A percentile compares a stretch with the other conserved stretches of the same genome.
Evolutionary conservation across 306 rosid genomes (phyloP).

Genomic region (Ceratonia siliqua): DNA sequence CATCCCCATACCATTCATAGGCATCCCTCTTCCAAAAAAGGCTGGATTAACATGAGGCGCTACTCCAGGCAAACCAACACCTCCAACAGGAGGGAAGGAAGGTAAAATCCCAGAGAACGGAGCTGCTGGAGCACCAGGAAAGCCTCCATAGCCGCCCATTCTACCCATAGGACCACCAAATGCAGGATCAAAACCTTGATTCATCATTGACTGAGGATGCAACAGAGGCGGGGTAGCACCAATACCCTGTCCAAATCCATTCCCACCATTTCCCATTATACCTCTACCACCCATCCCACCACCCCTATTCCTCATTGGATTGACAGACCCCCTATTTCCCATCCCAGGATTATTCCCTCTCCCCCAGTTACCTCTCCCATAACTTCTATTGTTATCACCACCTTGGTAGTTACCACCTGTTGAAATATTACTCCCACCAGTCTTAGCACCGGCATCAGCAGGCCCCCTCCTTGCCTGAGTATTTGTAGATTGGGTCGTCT

Average conservation of each 20-base stretch:
- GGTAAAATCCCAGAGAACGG: constrained; percentile 87
- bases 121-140: constrained; percentile 87
- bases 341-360: constrained; percentile 77
- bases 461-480: constrained; percentile 70
- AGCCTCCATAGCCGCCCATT: constrained; percentile 89
- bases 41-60: constrained; percentile 99
- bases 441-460: constrained; percentile 62
- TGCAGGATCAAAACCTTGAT: constrained; percentile 94
- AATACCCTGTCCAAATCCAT: constrained; percentile 88
- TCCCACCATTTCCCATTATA: constrained; percentile 86
- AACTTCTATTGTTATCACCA: constrained; percentile 79
- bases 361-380: constrained; percentile 93
- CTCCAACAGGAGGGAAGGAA: constrained; percentile 78
- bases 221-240: constrained; percentile 79
- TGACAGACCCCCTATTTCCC: constrained; percentile 87
- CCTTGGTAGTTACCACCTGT: constrained; percentile 94
- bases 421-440: constrained; percentile 65
- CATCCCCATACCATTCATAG: constrained; percentile 97
- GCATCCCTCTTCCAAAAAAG: constrained; percentile 96
- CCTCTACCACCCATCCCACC: constrained; percentile 92
- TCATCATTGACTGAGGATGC: constrained; percentile 92
- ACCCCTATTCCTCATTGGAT: constrained; percentile 80
- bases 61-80: constrained; percentile 91
- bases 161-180: constrained; percentile 94
- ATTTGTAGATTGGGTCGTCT: constrained; percentile 48